Percentiles rank a stretch among this genome's conserved stretches.
Evolutionary conservation across 176 grass and related monocot species (phyloP).

Genomic region (Poa annua): DNA sequence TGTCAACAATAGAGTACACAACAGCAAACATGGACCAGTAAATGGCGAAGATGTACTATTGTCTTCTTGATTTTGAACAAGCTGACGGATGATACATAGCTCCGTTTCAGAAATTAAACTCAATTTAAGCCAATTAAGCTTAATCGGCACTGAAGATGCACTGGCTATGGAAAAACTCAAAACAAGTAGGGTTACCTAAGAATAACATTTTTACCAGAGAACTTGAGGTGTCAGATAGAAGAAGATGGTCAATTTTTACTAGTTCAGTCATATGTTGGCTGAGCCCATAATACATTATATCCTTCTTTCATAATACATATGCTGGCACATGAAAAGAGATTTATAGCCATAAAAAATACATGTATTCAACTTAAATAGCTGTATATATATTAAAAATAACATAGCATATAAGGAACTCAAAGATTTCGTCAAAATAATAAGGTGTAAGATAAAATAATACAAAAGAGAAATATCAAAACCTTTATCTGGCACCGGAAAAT

Average conservation of each 20-base stretch:
- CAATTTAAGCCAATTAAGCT: constrained; percentile 10
- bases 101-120: not conserved
- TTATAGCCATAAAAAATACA: not conserved
- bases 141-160: not conserved
- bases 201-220: constrained; percentile 9
- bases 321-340: constrained; percentile 11
- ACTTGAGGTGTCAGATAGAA: constrained; percentile 12
- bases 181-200: constrained; percentile 6
- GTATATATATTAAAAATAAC: not conserved
- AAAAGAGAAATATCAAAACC: constrained; percentile 21
- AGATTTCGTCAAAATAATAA: not conserved
- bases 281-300: not conserved
- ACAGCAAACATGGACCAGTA: constrained; percentile 16
- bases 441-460: constrained; percentile 20
- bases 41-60: not conserved
- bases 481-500: not conserved
- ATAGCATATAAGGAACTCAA: constrained; percentile 22
- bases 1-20: not conserved
- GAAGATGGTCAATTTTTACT: not conserved
- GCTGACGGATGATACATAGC: not conserved
- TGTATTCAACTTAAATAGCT: not conserved
- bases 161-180: not conserved
- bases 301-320: constrained; percentile 14
- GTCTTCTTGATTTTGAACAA: constrained; percentile 9
- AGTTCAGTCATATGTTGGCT: not conserved